phyloP scores from a whole-genome alignment of 139 green algal genomes.

The Edaphochlamys debaryana region DNA sequence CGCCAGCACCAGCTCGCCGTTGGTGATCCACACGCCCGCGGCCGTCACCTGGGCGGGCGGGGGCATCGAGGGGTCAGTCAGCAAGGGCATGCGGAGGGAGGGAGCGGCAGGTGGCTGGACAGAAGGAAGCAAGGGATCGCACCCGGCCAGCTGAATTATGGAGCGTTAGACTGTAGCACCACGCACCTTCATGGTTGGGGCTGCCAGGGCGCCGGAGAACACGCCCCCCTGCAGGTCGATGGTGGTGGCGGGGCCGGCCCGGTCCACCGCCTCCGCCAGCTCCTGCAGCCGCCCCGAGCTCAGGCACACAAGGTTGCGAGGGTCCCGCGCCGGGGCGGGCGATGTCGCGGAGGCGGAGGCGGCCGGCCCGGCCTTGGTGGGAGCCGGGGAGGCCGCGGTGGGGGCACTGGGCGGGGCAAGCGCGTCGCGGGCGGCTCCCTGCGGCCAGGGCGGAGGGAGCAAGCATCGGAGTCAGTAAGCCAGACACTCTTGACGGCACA shows the following conservation, averaged over 20 bases:
- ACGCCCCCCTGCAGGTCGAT: constrained; percentile 30
- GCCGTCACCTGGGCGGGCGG: not conserved
- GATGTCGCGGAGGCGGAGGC: not conserved
- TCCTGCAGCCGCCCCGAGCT: constrained; percentile 34
- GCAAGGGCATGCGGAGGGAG: not conserved
- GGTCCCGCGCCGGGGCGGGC: not conserved
- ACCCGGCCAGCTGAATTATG: too few relatives aligned
- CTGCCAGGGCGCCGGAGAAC: constrained; percentile 6
- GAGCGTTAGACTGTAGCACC: too few relatives aligned
- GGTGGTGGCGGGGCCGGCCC: not conserved
- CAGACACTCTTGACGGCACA: too few relatives aligned
- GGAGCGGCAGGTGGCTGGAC: too few relatives aligned
- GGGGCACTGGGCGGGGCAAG: not conserved
- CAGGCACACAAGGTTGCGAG: not conserved
- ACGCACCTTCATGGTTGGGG: constrained; percentile 22
- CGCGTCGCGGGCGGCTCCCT: constrained; percentile 7
- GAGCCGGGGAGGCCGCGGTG: not conserved
- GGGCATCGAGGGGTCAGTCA: too few relatives aligned
- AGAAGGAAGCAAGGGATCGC: not conserved
- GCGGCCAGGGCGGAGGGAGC: not conserved
- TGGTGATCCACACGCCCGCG: not conserved
- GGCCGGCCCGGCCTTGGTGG: not conserved
- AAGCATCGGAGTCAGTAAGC: too few relatives aligned
- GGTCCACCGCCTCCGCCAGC: constrained; percentile 28
- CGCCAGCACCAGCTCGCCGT: constrained; percentile 11